These are phyloP conservation scores for Trametes polyzona DNA, from an alignment of 1,284 basidiomycete species.

Conservation along the genomic window DNA sequence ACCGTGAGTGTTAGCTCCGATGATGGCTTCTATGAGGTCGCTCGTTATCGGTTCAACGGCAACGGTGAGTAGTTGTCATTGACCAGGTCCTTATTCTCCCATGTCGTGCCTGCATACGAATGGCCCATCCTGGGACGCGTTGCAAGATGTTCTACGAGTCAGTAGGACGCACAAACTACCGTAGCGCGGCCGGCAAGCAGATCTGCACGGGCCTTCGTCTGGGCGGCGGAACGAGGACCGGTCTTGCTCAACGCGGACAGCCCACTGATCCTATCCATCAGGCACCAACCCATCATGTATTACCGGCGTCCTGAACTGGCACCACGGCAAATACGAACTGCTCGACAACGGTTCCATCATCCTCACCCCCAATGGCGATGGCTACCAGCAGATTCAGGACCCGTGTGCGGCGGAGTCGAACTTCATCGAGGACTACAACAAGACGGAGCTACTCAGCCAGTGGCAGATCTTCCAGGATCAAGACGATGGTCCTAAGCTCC, in stretches of 20 bases:
- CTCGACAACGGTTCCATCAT: constrained; percentile 78
- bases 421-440: constrained; percentile 82
- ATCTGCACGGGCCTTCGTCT: too few relatives aligned
- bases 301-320: constrained; percentile 83
- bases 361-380: constrained; percentile 76
- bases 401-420: constrained; percentile 86
- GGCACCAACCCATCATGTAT: constrained; percentile 81
- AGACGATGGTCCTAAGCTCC: constrained; percentile 59
- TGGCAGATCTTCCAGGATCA: constrained; percentile 68
- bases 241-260: too few relatives aligned
- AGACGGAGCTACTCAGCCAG: constrained; percentile 56
- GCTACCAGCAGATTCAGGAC: constrained; percentile 91
- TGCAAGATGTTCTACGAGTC: too few relatives aligned
- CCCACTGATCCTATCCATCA: constrained; percentile 32
- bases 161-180: too few relatives aligned
- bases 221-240: too few relatives aligned
- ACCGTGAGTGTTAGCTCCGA: constrained; percentile 47
- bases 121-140: too few relatives aligned
- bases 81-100: not conserved
- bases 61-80: constrained; percentile 65
- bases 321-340: constrained; percentile 78
- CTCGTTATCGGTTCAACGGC: constrained; percentile 83
- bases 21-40: constrained; percentile 83
- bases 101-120: too few relatives aligned
- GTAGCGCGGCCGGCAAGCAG: too few relatives aligned